A percentile compares a stretch with the other conserved stretches of the same genome.
phyloP scores from a whole-genome alignment of 805 yeast genomes.

The Candida nemodendra region DNA sequence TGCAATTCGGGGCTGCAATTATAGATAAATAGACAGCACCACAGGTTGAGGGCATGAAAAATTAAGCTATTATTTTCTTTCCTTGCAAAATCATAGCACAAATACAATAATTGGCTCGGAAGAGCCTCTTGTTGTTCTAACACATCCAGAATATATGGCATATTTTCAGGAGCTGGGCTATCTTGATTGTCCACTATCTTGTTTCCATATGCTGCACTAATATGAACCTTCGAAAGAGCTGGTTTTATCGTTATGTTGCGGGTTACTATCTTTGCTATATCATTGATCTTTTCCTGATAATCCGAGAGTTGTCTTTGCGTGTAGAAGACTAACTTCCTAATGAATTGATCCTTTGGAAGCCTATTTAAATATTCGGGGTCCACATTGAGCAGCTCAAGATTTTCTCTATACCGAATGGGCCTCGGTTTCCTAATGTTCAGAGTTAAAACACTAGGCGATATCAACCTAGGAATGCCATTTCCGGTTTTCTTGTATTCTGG shows the following conservation, averaged over 20 bases:
- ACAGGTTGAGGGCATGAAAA: neutral
- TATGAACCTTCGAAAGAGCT: neutral
- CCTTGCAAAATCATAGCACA: neutral
- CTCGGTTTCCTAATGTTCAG: constrained; percentile 6
- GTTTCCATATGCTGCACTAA: no score
- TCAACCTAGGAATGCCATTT: neutral
- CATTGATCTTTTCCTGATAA: constrained; percentile 6
- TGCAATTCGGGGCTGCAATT: neutral
- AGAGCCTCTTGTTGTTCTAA: neutral
- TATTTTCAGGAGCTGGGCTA: no score
- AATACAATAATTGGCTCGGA: neutral
- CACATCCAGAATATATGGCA: neutral
- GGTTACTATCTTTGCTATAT: constrained; percentile 1
- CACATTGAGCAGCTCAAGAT: neutral
- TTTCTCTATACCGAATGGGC: neutral
- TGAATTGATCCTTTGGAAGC: constrained; percentile 2
- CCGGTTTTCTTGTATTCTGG: neutral
- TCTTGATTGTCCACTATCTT: no score
- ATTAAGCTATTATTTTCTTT: neutral
- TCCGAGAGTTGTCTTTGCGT: constrained; percentile 3
- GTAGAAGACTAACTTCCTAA: constrained; percentile 3
- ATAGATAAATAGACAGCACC: constrained; percentile 7
- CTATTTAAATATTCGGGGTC: constrained; percentile 2
- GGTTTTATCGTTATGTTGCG: constrained; percentile 1
- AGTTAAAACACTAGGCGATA: constrained; percentile 3